These are phyloP conservation scores for Aspergillus ibericus DNA, from an alignment of 2,329 filamentous ascomycete species.

Conservation along the genomic window DNA sequence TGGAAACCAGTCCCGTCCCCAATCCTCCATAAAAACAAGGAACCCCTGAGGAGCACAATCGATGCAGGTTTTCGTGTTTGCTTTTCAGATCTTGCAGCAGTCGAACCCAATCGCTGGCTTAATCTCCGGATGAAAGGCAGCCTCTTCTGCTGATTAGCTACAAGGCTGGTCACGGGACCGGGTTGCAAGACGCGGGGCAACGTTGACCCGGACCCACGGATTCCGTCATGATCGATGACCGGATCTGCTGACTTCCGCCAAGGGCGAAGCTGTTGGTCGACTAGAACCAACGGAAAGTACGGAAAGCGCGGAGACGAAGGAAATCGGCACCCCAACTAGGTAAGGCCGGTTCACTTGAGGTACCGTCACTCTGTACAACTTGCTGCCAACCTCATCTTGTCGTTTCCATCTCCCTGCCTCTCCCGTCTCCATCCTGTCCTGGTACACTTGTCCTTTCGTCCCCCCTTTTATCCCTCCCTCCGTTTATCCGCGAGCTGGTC, in stretches of 20 bases:
- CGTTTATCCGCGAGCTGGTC: slow-evolving; percentile 6
- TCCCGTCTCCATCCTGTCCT: not conserved
- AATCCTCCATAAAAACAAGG: not conserved
- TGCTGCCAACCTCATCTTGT: not conserved
- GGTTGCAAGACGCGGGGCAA: slow-evolving; percentile 5
- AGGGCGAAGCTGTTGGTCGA: not conserved
- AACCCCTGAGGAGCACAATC: not conserved
- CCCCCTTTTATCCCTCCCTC: not conserved
- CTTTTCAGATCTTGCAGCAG: not conserved
- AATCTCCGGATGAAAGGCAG: not conserved
- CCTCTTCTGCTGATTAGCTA: not conserved
- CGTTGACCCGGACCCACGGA: slow-evolving; percentile 6
- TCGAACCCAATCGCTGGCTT: not conserved
- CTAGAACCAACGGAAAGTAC: not conserved
- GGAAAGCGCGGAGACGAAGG: slow-evolving; percentile 1
- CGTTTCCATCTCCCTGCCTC: not conserved
- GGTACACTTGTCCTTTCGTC: slow-evolving; percentile 1
- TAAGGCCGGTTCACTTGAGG: not conserved
- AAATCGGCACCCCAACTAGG: not conserved
- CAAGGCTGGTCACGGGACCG: not conserved
- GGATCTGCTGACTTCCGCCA: not conserved
- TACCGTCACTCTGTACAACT: not conserved
- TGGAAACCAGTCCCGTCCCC: not conserved
- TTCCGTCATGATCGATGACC: slow-evolving; percentile 7
- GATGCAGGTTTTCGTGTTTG: not conserved